phyloP scores from a whole-genome alignment of 169 alveolate genomes.

The Eimeria falciformis region DNA sequence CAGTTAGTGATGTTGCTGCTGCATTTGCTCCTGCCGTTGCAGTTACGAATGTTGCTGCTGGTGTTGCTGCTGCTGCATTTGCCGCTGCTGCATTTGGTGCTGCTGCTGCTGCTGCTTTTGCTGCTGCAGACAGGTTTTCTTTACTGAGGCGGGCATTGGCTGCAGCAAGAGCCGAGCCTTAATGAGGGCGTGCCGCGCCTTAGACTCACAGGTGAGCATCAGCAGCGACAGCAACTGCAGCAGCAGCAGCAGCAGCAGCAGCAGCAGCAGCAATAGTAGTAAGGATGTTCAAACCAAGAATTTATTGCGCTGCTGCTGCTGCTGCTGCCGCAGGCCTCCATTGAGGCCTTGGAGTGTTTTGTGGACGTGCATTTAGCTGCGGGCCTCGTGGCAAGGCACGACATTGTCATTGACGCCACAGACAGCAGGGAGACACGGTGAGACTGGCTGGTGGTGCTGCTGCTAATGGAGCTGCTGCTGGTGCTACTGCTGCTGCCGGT shows the following conservation, averaged over 20 bases:
- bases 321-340: constrained; percentile 15
- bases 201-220: constrained; percentile 79
- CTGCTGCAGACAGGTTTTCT: constrained; percentile 86
- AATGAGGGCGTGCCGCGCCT: constrained; percentile 75
- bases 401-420: constrained; percentile 72
- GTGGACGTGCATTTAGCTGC: background rate
- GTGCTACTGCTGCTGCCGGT: background rate
- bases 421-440: constrained; percentile 68
- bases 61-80: constrained; percentile 6
- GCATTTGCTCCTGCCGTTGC: background rate
- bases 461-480: background rate
- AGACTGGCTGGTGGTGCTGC: constrained; percentile 10
- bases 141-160: constrained; percentile 84
- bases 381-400: constrained; percentile 19
- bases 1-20: background rate
- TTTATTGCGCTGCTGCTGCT: constrained; percentile 13
- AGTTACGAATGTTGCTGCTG: background rate
- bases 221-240: background rate
- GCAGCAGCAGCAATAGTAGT: constrained; percentile 41
- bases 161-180: constrained; percentile 88
- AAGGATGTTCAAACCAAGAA: background rate
- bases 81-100: background rate
- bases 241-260: constrained; percentile 21
- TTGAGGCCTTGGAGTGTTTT: background rate
- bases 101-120: background rate